These are phyloP conservation scores for Mortierella sp. DNA, from an alignment of 371 early-diverging fungal species.

Conservation along the genomic window DNA sequence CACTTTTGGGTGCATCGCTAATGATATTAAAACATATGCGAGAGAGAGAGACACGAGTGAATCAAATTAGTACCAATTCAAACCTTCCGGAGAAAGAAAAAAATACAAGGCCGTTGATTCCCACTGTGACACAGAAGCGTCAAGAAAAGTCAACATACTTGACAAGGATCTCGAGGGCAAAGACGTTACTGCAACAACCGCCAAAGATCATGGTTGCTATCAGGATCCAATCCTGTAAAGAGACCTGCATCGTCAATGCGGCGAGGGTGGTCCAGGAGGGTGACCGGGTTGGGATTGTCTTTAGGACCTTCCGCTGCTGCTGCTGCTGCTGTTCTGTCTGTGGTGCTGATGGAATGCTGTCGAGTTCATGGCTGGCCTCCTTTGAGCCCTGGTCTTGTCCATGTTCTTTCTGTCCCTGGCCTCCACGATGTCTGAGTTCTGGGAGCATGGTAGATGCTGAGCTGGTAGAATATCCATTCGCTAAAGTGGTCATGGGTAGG, in stretches of 20 bases:
- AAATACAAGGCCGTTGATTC: not conserved
- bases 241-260: conserved; percentile 41
- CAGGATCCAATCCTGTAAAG: conserved; percentile 65
- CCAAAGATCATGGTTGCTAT: conserved; percentile 84
- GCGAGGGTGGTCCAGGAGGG: conserved; percentile 36
- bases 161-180: conserved; percentile 84
- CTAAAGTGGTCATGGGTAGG: not conserved
- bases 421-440: conserved; percentile 6
- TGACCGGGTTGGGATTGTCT: conserved; percentile 6
- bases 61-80: not conserved
- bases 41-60: conserved; percentile 15
- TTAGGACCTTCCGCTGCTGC: not conserved
- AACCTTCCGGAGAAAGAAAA: not conserved
- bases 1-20: conserved; percentile 83
- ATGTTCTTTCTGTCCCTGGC: not conserved
- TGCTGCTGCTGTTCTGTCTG: not conserved
- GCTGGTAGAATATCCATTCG: not conserved
- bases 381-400: not conserved
- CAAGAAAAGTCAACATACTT: conserved; percentile 60
- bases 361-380: not conserved
- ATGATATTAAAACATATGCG: conserved; percentile 12
- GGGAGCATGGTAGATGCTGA: not conserved
- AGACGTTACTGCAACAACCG: conserved; percentile 93
- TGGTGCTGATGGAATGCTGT: not conserved
- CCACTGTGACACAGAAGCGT: not conserved